A percentile compares a stretch with the other conserved stretches of the same genome.
Evolutionary conservation across 306 rosid genomes (phyloP).

Genomic region (Cicer judaicum): DNA sequence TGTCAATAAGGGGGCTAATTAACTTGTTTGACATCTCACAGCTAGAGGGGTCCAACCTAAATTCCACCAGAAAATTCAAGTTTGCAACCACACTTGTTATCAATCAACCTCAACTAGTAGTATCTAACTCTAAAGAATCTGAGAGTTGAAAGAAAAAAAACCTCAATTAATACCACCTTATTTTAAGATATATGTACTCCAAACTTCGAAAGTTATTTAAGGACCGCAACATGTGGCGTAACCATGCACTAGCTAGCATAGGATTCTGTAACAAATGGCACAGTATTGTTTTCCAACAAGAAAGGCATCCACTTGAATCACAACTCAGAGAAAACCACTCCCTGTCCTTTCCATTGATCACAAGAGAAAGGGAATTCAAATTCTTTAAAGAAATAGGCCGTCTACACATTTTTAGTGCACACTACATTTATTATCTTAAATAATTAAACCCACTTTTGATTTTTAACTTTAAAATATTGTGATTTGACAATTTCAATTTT

Average conservation of each 20-base stretch:
- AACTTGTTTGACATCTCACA: no score
- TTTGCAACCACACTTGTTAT: no score
- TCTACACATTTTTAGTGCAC: not conserved
- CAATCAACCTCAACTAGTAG: no score
- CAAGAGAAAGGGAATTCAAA: not conserved
- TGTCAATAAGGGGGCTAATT: no score
- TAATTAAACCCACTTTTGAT: not conserved
- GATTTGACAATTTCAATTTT: no score
- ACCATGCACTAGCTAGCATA: conserved; percentile 18
- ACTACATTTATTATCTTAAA: not conserved
- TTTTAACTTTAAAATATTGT: no score
- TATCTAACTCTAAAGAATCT: no score
- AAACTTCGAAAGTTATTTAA: conserved; percentile 20
- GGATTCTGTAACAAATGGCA: conserved; percentile 29
- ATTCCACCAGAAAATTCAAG: no score
- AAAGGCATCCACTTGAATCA: conserved; percentile 27
- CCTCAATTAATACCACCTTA: no score
- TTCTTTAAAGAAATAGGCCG: not conserved
- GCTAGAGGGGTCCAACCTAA: no score
- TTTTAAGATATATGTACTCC: not conserved
- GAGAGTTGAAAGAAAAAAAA: no score
- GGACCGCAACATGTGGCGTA: not conserved
- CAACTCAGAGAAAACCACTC: not conserved
- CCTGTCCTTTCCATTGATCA: not conserved
- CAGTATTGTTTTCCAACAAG: conserved; percentile 1